These are phyloP conservation scores for Xylariales sp. DNA, from an alignment of 2,329 filamentous ascomycete species.

Conservation along the genomic window DNA sequence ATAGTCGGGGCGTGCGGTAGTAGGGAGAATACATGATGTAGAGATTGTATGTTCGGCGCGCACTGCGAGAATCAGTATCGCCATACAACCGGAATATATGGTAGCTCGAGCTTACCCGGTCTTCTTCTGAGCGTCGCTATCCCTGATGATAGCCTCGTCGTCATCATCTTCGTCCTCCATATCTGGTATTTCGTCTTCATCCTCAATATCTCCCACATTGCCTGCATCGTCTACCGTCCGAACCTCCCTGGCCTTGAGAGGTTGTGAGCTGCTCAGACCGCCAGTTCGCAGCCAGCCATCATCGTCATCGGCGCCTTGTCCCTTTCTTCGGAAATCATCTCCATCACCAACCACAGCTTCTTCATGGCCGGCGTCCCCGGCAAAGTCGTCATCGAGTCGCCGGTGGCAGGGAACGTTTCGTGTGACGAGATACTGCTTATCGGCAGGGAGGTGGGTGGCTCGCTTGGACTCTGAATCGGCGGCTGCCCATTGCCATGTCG, in stretches of 20 bases:
- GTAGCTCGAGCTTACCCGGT: constrained; percentile 34
- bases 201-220: constrained; percentile 73
- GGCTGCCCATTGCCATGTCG: constrained; percentile 94
- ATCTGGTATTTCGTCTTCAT: constrained; percentile 84
- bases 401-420: constrained; percentile 91
- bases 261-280: constrained; percentile 68
- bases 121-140: constrained; percentile 48
- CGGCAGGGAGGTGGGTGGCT: constrained; percentile 73
- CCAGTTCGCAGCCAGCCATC: constrained; percentile 92
- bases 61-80: constrained; percentile 42
- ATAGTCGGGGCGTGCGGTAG: constrained; percentile 92
- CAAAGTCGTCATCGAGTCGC: constrained; percentile 88
- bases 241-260: constrained; percentile 74
- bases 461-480: constrained; percentile 77
- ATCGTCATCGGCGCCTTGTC: constrained; percentile 64
- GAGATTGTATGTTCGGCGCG: constrained; percentile 88
- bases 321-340: constrained; percentile 52
- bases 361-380: constrained; percentile 79
- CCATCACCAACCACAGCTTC: constrained; percentile 82
- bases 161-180: constrained; percentile 98
- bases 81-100: constrained; percentile 9
- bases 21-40: constrained; percentile 98
- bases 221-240: constrained; percentile 85
- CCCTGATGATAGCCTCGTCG: constrained; percentile 91
- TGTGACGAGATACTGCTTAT: constrained; percentile 94